Base-by-base conservation (phyloP, 2,329 filamentous ascomycete genomes). In the Corinectria fuckeliana region DNA sequence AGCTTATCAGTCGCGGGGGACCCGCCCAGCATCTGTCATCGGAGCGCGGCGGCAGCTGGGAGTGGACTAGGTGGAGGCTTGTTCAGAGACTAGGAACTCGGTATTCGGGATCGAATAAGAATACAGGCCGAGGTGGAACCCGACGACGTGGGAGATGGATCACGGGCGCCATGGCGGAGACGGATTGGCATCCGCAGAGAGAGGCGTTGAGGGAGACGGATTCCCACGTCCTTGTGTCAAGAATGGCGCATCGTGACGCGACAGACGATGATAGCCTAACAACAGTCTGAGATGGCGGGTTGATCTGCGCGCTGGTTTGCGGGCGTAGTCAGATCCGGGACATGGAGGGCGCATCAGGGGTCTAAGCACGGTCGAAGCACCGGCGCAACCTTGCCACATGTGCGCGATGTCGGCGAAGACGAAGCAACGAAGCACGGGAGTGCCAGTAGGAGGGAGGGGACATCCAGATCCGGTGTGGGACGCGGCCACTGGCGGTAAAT, bases 1-100 rank as follows among this genome's bases (percentile, higher is more conserved):
- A 68, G 61, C 66, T 68, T 68, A 63, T 68, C 65, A 66, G 50
- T 50, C 20, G 16, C 26, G 34, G 25, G 34, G 25, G 55, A 32
- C 52, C 52, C 52, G 52, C 52, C 42, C 11, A 41, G 34, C 13
- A 39, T 50, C 53, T 21, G 5, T 52, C 55, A 26, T 58, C 56
- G 50, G 56, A 38, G 50, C 56, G 56, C 56, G 50, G 39, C 41
- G 39, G 49, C 42, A 44, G 42, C 42, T n/a, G 25, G 21, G 38
- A 53, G 36, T 21, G 38, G 42, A 30, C 32, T 32, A 14, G 30
- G 30, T 32, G 13, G 30, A 11, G 30, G 30, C 30, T 32, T 32
- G 30, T 58, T 21, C 8, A 23, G 41, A 44, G 41, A 13, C 16
- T 16, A 42, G 39, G 26, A 26, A 38, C 49, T 54, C 50, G 56